A percentile compares a stretch with the other conserved stretches of the same genome.
phyloP scores from a whole-genome alignment of 2,329 filamentous ascomycete species.

The Fusarium sp. region DNA sequence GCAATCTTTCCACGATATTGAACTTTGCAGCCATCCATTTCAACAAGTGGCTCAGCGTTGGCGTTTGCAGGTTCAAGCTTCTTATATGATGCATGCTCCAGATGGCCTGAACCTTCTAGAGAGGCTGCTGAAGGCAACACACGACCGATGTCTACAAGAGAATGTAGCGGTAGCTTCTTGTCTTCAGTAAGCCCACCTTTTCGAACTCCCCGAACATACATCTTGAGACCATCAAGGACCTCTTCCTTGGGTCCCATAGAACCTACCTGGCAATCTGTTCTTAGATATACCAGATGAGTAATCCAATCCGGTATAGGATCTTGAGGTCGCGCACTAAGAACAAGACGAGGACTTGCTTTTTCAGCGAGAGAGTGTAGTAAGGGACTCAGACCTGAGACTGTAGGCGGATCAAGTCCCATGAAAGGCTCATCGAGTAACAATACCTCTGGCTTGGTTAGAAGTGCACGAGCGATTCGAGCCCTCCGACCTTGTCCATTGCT shows the following conservation, averaged over 20 bases:
- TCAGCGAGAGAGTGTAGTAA: constrained; percentile 77
- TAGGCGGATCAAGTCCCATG: constrained; percentile 93
- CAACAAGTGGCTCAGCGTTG: constrained; percentile 77
- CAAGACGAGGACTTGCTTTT: constrained; percentile 74
- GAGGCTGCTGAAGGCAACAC: constrained; percentile 52
- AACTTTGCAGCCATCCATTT: constrained; percentile 88
- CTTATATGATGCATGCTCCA: constrained; percentile 26
- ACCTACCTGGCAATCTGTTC: constrained; percentile 73
- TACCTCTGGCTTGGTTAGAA: constrained; percentile 83
- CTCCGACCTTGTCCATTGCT: constrained; percentile 94
- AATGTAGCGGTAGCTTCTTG: constrained; percentile 61
- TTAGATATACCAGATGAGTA: constrained; percentile 82
- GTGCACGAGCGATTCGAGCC: constrained; percentile 86
- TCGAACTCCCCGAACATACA: constrained; percentile 62
- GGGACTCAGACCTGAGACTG: constrained; percentile 76
- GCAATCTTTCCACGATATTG: constrained; percentile 82
- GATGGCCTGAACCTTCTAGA: constrained; percentile 8
- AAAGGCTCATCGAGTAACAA: constrained; percentile 93
- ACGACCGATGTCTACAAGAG: constrained; percentile 64
- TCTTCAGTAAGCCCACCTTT: constrained; percentile 60
- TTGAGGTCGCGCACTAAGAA: constrained; percentile 85
- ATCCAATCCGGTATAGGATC: constrained; percentile 92
- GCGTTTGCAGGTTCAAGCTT: constrained; percentile 42
- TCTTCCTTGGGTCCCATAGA: constrained; percentile 73
- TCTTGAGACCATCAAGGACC: constrained; percentile 68